Conservation (phyloP, 176 grass and related monocot species). For the Musa troglodytarum region DNA sequence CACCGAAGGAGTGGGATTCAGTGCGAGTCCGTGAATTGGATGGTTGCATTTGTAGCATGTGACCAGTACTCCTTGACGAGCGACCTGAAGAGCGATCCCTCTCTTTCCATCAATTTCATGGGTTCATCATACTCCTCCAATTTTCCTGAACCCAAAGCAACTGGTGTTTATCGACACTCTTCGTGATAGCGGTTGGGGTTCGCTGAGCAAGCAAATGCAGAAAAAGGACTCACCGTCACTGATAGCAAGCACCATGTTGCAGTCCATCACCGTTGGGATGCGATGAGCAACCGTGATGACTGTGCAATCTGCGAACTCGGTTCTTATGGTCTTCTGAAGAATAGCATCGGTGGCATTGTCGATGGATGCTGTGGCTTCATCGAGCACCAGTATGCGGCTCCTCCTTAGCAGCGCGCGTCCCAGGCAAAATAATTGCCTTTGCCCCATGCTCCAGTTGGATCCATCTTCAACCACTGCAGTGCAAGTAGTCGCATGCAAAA, state of each 20-base stretch:
- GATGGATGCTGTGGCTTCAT: slow-evolving; percentile 81
- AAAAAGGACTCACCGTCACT: slow-evolving; percentile 49
- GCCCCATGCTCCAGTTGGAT: slow-evolving; percentile 97
- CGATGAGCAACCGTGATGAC: slow-evolving; percentile 86
- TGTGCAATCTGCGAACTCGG: slow-evolving; percentile 68
- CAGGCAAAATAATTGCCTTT: slow-evolving; percentile 89
- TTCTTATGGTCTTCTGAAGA: slow-evolving; percentile 77
- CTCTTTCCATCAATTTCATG: slow-evolving; percentile 56
- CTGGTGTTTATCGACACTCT: background rate
- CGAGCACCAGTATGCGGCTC: slow-evolving; percentile 65
- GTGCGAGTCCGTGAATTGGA: slow-evolving; percentile 5
- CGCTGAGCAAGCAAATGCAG: too few species aligned
- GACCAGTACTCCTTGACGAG: slow-evolving; percentile 80
- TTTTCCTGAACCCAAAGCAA: slow-evolving; percentile 32
- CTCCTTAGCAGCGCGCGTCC: slow-evolving; percentile 67
- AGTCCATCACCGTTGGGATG: slow-evolving; percentile 85
- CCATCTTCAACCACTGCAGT: slow-evolving; percentile 74
- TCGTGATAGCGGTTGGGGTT: too few species aligned
- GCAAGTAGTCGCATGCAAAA: background rate
- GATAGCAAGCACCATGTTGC: slow-evolving; percentile 64
- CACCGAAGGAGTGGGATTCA: background rate
- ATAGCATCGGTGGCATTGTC: slow-evolving; percentile 84
- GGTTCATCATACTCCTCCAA: slow-evolving; percentile 49
- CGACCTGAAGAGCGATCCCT: slow-evolving; percentile 52
- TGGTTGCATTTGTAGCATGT: slow-evolving; percentile 28